A percentile compares a stretch with the other conserved stretches of the same genome.
phyloP scores from a whole-genome alignment of 441 rosid species.

The Gossypium gossypioides region DNA sequence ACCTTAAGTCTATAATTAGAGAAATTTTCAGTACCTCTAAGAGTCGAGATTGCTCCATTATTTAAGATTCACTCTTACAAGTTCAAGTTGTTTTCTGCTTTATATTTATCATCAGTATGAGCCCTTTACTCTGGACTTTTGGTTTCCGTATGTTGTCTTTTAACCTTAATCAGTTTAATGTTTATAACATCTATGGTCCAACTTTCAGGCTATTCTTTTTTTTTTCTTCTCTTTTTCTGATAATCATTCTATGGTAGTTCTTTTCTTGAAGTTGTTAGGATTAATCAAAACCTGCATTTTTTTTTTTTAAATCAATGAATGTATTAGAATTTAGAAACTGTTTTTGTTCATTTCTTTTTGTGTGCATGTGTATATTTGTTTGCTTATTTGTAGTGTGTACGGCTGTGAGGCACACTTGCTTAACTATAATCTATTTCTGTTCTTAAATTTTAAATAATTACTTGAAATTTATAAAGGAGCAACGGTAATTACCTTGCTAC shows the following conservation, averaged over 20 bases:
- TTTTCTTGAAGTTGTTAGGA: not conserved
- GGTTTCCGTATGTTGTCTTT: not conserved
- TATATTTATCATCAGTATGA: not conserved
- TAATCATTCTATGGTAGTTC: too few species aligned
- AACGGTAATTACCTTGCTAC: conserved; percentile 53
- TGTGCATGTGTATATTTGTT: not conserved
- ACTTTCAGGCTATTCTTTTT: not conserved
- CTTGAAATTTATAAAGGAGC: conserved; percentile 38
- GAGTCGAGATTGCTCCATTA: not conserved
- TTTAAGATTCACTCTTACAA: not conserved
- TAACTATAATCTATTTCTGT: not conserved
- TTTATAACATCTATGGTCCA: not conserved
- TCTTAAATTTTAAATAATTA: not conserved
- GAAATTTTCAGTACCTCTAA: not conserved
- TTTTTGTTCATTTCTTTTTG: not conserved
- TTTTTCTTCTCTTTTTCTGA: not conserved
- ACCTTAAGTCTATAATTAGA: not conserved
- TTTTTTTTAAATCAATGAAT: not conserved
- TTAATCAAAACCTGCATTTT: not conserved
- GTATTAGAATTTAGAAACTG: not conserved
- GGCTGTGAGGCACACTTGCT: not conserved
- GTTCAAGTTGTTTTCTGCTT: not conserved
- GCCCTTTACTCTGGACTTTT: not conserved
- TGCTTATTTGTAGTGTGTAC: not conserved
- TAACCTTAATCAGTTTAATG: not conserved